Conservation (phyloP, 441 rosid species). For the Rhodomyrtus psidioides region DNA sequence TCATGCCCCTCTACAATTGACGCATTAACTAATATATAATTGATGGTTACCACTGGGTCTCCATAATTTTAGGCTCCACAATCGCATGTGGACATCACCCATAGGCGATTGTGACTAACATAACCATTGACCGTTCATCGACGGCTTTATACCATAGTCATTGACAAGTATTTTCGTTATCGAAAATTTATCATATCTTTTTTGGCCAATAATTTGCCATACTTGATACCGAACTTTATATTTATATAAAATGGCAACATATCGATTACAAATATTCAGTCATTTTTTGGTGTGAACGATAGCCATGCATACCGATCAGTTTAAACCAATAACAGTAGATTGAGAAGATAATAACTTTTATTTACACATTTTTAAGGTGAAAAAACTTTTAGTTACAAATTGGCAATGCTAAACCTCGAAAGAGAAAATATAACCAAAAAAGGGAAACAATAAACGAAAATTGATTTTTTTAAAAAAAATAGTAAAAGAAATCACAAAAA, state of each 20-base stretch:
- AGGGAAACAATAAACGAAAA: not conserved
- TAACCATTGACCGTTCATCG: not conserved
- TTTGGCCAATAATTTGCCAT: not conserved
- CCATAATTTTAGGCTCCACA: not conserved
- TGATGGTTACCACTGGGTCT: not conserved
- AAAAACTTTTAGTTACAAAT: not conserved
- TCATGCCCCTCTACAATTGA: rapidly evolving
- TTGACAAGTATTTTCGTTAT: not conserved
- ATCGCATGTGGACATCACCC: not conserved
- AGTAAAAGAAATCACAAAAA: not conserved
- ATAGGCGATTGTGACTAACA: not conserved
- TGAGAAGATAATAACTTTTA: not conserved
- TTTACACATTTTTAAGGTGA: not conserved
- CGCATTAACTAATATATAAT: not conserved
- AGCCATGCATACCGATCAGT: not conserved
- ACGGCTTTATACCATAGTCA: not conserved
- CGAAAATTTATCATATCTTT: not conserved
- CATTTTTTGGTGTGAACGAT: not conserved
- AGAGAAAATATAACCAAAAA: not conserved
- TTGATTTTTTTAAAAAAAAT: not conserved
- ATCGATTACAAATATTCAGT: not conserved
- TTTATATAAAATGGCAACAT: rapidly evolving
- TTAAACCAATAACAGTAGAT: not conserved
- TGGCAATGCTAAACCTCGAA: not conserved
- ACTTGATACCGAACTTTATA: not conserved